A percentile compares a stretch with the other conserved stretches of the same genome.
phyloP scores from a whole-genome alignment of 345 rosid species.

The Brassica nigra region DNA sequence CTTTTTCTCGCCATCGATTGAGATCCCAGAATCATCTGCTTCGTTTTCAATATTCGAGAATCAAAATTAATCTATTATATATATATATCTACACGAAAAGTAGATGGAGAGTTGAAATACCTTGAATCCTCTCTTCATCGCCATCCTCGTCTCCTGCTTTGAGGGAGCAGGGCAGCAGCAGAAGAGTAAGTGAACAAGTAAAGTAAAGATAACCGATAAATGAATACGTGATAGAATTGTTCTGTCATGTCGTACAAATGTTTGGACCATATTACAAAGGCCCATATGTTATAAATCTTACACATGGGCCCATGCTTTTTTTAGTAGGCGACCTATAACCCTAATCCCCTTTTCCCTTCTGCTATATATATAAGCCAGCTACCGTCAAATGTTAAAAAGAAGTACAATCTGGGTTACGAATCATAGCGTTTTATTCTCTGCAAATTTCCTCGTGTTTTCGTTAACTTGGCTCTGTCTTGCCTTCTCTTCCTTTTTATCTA shows the following conservation, averaged over 20 bases:
- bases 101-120: neutral
- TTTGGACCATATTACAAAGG: neutral
- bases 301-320: neutral
- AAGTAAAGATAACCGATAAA: neutral
- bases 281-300: neutral
- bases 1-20: slow-evolving; percentile 68
- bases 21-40: slow-evolving; percentile 78
- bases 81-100: neutral
- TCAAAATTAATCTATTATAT: neutral
- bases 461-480: neutral
- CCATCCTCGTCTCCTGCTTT: slow-evolving; percentile 18
- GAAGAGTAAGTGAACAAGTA: slow-evolving; percentile 5
- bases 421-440: neutral
- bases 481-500: neutral
- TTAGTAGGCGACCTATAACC: neutral
- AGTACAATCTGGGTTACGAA: neutral
- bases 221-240: neutral
- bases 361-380: neutral
- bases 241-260: neutral
- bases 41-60: slow-evolving; percentile 5
- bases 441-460: neutral
- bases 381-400: neutral
- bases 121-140: slow-evolving; percentile 37
- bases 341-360: neutral
- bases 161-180: neutral